Percentiles rank a stretch among this genome's conserved stretches.
Conservation (phyloP, 129 eudicot genomes). For the Helianthus tuberosus region DNA sequence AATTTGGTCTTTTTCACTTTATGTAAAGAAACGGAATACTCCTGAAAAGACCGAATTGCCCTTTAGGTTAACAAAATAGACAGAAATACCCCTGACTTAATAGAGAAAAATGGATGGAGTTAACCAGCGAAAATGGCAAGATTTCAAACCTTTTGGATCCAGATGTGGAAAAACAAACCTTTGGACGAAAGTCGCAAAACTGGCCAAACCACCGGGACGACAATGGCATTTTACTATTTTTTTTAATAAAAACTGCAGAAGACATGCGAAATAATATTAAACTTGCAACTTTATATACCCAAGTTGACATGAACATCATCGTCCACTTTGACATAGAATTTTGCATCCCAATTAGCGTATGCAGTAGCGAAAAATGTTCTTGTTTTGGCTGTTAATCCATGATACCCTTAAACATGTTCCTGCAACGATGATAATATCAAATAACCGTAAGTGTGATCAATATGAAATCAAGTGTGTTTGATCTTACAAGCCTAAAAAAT, state of each 20-base stretch:
- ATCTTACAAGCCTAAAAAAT: slow-evolving; percentile 67
- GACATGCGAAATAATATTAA: slow-evolving; percentile 7
- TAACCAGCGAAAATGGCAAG: too few relatives aligned
- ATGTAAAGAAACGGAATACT: not conserved
- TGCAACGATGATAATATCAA: slow-evolving; percentile 16
- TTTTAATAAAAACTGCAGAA: not conserved
- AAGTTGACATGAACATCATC: slow-evolving; percentile 81
- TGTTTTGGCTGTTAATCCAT: slow-evolving; percentile 72
- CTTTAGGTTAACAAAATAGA: too few relatives aligned
- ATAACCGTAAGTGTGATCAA: slow-evolving; percentile 8
- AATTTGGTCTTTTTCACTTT: not conserved
- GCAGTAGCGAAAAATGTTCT: slow-evolving; percentile 65
- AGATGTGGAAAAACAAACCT: too few relatives aligned
- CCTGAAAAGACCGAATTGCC: too few relatives aligned
- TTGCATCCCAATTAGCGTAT: slow-evolving; percentile 75
- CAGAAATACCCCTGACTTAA: too few relatives aligned
- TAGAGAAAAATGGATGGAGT: too few relatives aligned
- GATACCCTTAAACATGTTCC: slow-evolving; percentile 83
- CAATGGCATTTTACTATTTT: too few relatives aligned
- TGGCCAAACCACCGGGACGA: too few relatives aligned
- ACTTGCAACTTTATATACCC: slow-evolving; percentile 20
- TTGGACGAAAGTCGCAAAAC: too few relatives aligned
- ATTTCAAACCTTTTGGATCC: too few relatives aligned
- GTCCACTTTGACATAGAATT: slow-evolving; percentile 70
- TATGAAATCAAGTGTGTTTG: slow-evolving; percentile 3